Evolutionary conservation across 2,329 filamentous ascomycete genomes (phyloP).

Genomic region (Blumeria graminis): DNA sequence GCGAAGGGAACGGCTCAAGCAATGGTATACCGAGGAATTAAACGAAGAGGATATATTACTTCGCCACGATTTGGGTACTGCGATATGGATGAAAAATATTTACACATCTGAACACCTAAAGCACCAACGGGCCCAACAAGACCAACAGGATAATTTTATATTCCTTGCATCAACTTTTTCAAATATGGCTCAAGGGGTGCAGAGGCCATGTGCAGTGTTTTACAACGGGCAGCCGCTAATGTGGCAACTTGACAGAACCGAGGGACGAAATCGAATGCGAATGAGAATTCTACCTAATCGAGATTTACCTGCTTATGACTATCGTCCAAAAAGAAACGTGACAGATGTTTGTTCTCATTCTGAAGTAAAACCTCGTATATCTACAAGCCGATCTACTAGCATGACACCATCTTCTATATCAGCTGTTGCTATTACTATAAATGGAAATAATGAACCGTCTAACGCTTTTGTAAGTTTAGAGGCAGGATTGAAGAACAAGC

Average conservation of each 20-base stretch:
- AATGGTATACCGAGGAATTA: slow-evolving; percentile 50
- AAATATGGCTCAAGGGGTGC: slow-evolving; percentile 56
- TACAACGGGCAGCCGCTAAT: slow-evolving; percentile 35
- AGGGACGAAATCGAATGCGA: slow-evolving; percentile 87
- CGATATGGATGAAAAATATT: slow-evolving; percentile 87
- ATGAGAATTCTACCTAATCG: slow-evolving; percentile 65
- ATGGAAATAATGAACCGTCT: slow-evolving; percentile 4
- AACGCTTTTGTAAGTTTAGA: slow-evolving; percentile 5
- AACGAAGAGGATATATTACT: slow-evolving; percentile 46
- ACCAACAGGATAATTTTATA: slow-evolving; percentile 71
- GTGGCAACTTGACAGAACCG: slow-evolving; percentile 89
- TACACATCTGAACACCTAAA: slow-evolving; percentile 81
- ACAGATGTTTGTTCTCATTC: slow-evolving; percentile 20
- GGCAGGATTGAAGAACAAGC: slow-evolving; percentile 4
- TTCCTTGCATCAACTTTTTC: slow-evolving; percentile 55
- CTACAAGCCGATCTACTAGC: slow-evolving; percentile 2
- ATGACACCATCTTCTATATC: slow-evolving; percentile 5
- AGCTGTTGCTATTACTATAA: slow-evolving; percentile 3
- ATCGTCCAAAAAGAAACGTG: slow-evolving; percentile 59
- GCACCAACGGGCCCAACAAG: slow-evolving; percentile 68
- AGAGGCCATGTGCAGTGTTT: slow-evolving; percentile 60
- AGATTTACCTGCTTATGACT: slow-evolving; percentile 41
- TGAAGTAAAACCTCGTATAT: slow-evolving; percentile 9
- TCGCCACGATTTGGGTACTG: slow-evolving; percentile 68
- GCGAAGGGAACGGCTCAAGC: slow-evolving; percentile 58